These are phyloP conservation scores for Pseudevernia furfuracea DNA, from an alignment of 495 filamentous ascomycete species.

Conservation along the genomic window DNA sequence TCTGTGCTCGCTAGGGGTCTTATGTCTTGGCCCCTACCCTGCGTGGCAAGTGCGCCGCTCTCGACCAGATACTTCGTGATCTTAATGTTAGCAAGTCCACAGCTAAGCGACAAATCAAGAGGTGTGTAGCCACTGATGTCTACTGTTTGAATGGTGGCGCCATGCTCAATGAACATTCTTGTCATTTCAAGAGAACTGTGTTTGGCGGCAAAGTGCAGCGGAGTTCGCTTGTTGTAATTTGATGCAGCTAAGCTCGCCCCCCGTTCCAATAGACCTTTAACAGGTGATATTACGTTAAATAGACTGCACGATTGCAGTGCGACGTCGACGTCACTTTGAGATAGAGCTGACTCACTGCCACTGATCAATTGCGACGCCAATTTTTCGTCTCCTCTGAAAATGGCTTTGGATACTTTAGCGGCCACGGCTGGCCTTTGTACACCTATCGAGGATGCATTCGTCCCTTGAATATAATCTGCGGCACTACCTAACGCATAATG, in stretches of 20 bases:
- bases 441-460: background rate
- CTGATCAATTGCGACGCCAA: background rate
- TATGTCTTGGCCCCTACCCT: background rate
- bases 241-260: conserved; percentile 22
- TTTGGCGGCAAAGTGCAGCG: conserved; percentile 21
- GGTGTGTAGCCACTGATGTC: conserved; percentile 9
- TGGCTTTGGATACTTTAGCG: background rate
- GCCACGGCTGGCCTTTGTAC: background rate
- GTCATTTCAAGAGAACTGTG: background rate
- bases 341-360: background rate
- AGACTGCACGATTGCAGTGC: background rate
- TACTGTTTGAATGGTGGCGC: background rate
- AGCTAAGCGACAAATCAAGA: conserved; percentile 5
- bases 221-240: conserved; percentile 8
- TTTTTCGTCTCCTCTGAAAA: background rate
- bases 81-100: background rate
- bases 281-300: background rate
- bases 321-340: background rate
- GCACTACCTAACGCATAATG: background rate
- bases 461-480: background rate
- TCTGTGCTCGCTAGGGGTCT: background rate
- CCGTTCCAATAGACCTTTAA: background rate
- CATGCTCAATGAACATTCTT: conserved; percentile 1
- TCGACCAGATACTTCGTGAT: conserved; percentile 5
- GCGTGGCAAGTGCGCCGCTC: background rate